Evolutionary conservation across 192 early-diverging fungal species (phyloP).

Genomic region (Backusella australiensis): DNA sequence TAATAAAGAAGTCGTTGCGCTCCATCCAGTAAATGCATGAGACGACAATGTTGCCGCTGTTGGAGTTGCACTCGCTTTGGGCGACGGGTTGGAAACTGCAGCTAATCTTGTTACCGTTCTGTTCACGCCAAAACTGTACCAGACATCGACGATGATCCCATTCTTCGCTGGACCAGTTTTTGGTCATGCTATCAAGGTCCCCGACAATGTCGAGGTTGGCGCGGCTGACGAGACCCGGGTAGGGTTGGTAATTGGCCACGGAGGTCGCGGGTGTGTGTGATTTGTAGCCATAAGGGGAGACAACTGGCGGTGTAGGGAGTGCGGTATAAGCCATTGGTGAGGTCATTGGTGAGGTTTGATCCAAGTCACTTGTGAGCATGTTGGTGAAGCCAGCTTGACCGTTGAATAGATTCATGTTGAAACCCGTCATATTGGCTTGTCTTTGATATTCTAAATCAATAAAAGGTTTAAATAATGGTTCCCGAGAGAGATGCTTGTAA

Average conservation of each 20-base stretch:
- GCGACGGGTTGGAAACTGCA: constrained; percentile 64
- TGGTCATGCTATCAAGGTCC: constrained; percentile 62
- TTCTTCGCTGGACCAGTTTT: constrained; percentile 65
- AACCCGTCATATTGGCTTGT: not conserved
- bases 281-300: not conserved
- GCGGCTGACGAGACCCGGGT: constrained; percentile 21
- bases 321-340: not conserved
- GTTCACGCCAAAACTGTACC: constrained; percentile 70
- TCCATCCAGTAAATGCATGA: constrained; percentile 80
- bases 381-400: not conserved
- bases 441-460: not conserved
- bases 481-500: too few species aligned
- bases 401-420: not conserved
- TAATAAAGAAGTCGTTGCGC: constrained; percentile 68
- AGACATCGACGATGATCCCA: constrained; percentile 59
- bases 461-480: too few species aligned
- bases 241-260: not conserved
- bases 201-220: constrained; percentile 62
- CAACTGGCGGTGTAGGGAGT: not conserved
- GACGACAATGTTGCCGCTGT: constrained; percentile 62
- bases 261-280: not conserved
- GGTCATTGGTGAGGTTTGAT: not conserved
- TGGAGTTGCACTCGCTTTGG: constrained; percentile 48
- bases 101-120: constrained; percentile 58
- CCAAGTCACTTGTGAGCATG: not conserved